Base-by-base conservation (phyloP, 129 eudicot genomes). In the Flaveria ramosissima region DNA sequence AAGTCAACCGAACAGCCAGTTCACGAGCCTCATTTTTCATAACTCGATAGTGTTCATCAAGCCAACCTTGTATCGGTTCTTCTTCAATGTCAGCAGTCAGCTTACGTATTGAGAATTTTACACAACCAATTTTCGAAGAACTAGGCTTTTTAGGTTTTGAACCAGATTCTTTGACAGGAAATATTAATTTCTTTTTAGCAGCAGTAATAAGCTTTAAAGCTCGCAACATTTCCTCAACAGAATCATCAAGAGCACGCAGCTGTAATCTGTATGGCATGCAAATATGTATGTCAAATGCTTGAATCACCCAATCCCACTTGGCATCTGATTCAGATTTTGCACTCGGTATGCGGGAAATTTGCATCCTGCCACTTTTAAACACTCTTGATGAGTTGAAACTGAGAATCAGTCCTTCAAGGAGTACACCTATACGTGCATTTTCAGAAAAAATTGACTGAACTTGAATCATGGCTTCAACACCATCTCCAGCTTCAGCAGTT, bases 1-100 rank as follows among this genome's bases (percentile, higher is more conserved):
- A 87, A 70, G 78, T 80, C 60, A 91, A 82, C 78, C 99, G 79
- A 71, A 94, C 93, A 84, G 99, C 99, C 68, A 86, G 67, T 78
- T 94, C 99, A 83, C 89, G 88, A 66, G 99, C 99, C 84, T 94
- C 96, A 24, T 89, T 91, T 80, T 89, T 94, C 85, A 94, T 80
- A 19, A 94, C 87, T 63, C 74, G 88, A 80, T 83, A 91, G 76
- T 89, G 99, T 76, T 94, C 97, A 80, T 94, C 99, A 73, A 94
- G 97, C 99, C 99, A 94, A 62, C 99, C 99, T 82, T 94, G 99
- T 53, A 94, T 12, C 27, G 97, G 99, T 70, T 94, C 97, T 82
- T 94, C 99, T 83, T 94, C 99, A 17, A 94, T 86, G 69, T 94
- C 97, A 81, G 91, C 97, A 66, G 89, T 91, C 76, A 94, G 71